Percentiles rank a stretch among this genome's conserved stretches.
These are phyloP conservation scores for Penicillium canescens DNA, from an alignment of 495 filamentous ascomycete species.

Conservation along the genomic window DNA sequence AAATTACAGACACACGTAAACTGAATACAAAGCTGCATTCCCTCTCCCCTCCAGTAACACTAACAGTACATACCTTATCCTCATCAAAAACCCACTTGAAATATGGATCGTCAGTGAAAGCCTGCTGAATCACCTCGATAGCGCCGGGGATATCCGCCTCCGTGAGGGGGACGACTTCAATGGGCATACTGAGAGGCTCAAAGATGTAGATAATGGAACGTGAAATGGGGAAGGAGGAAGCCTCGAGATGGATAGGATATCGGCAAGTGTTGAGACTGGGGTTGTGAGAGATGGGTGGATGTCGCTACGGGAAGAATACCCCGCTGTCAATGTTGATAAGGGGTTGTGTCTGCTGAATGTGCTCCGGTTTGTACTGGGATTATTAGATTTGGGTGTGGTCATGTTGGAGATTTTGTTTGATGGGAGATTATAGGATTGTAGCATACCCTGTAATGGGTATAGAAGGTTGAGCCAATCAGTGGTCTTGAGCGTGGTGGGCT, in stretches of 20 bases:
- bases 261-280: too few relatives aligned
- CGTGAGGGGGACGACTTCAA: slow-evolving; percentile 52
- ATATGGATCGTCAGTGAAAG: slow-evolving; percentile 65
- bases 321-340: background rate
- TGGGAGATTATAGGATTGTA: too few relatives aligned
- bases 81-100: slow-evolving; percentile 62
- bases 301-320: background rate
- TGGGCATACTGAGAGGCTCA: slow-evolving; percentile 39
- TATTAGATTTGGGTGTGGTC: too few relatives aligned
- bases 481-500: too few relatives aligned
- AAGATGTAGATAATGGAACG: background rate
- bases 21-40: background rate
- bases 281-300: background rate
- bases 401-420: too few relatives aligned
- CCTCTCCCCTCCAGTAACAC: background rate
- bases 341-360: background rate
- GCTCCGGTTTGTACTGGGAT: background rate
- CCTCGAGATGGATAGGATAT: too few relatives aligned
- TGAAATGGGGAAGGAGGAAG: background rate
- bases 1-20: background rate
- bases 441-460: too few relatives aligned
- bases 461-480: too few relatives aligned
- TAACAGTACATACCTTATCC: slow-evolving; percentile 40
- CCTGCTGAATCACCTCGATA: slow-evolving; percentile 52
- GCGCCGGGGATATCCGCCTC: slow-evolving; percentile 62